Base-by-base conservation (phyloP, 2,329 filamentous ascomycete genomes). In the Diaporthe citrichinensis region DNA sequence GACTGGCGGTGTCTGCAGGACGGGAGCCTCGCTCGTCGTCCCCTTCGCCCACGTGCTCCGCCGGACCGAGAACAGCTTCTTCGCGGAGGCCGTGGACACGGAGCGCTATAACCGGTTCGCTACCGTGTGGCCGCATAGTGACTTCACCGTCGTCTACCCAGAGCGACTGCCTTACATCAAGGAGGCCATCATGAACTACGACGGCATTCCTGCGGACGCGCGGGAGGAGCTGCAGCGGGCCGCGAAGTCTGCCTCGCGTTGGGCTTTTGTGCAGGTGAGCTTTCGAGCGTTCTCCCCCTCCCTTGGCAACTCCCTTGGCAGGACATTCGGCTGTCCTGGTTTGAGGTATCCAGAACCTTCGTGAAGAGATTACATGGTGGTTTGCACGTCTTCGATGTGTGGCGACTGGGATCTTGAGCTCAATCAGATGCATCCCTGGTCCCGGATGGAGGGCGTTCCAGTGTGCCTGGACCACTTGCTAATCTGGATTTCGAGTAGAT, bases 91-190 rank as follows among this genome's bases (percentile, higher is more conserved):
- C 9, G 39, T 69, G 15, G 91, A 91, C 80, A 3, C 90, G 87
- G 61, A 65, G 61, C 61, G 61, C 25, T 87, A 89, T 86, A 74
- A 73, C 34, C 68, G 77, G 0, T 65, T 65, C 31, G 8, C 61
- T 23, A 65, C 41, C 3, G 41, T 65, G 25, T 80, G 84, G 39
- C 88, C 90, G 2, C 90, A 92, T 80, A 90, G 91, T 77, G 90
- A 92, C 80, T 65, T 65, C 41, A 23, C 41, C 17, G 61, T 65
- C 25, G 61, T 65, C 4, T 65, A 65, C 28, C 61, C 61, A 4
- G 61, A 65, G 41, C 41, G 61, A 4, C 41, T 65, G 41, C 61
- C 61, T 23, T 65, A 23, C 7, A 8, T 65, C 39, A 65, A 65
- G n/a, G 61, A 65, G 17, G 61, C 41, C 28, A 46, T 65, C 41